Evolutionary conservation across 2,329 filamentous ascomycete species (phyloP).

Genomic region (Basipetospora chlamydospora): DNA sequence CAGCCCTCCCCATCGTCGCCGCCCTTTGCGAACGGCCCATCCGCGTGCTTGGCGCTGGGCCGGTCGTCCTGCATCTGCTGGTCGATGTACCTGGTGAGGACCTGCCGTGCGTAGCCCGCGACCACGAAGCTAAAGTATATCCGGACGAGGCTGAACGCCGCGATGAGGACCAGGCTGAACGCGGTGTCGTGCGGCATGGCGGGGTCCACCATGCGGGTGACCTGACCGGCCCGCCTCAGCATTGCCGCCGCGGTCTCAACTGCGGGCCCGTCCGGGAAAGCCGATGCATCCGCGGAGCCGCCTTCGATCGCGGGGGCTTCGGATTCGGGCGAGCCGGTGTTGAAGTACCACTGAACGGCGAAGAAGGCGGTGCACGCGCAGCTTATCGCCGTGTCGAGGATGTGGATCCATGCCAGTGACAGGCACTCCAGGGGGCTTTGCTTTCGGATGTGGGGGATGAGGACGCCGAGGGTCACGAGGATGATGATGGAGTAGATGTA

Average conservation of each 20-base stretch:
- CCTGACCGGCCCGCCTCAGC: slow-evolving; percentile 5
- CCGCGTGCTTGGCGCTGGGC: slow-evolving; percentile 7
- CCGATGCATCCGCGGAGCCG: slow-evolving; percentile 1
- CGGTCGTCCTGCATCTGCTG: slow-evolving; percentile 8
- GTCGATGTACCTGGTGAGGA: slow-evolving; percentile 49
- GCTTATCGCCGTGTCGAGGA: slow-evolving; percentile 71
- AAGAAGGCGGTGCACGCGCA: slow-evolving; percentile 70
- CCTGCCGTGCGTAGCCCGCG: slow-evolving; percentile 66
- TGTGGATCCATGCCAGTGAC: slow-evolving; percentile 71
- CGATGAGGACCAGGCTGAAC: slow-evolving; percentile 67
- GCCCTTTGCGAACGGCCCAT: slow-evolving; percentile 52
- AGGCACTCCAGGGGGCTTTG: slow-evolving; percentile 69
- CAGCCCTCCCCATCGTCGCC: slow-evolving; percentile 66
- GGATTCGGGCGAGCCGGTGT: slow-evolving; percentile 34
- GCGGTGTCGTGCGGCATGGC: slow-evolving; percentile 40
- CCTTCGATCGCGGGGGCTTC: no score
- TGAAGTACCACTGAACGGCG: slow-evolving; percentile 73
- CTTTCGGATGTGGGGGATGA: slow-evolving; percentile 67
- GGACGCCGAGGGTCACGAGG: slow-evolving; percentile 51
- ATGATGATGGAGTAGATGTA: slow-evolving; percentile 75
- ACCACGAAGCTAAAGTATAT: slow-evolving; percentile 76
- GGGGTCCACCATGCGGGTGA: slow-evolving; percentile 6
- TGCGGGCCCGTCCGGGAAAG: not conserved
- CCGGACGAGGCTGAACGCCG: slow-evolving; percentile 57
- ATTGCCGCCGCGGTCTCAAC: not conserved